Evolutionary conservation across 2,329 filamentous ascomycete genomes (phyloP), one percentile per base, ranked within the genome.

Genomic region (Davidsoniella australis): DNA sequence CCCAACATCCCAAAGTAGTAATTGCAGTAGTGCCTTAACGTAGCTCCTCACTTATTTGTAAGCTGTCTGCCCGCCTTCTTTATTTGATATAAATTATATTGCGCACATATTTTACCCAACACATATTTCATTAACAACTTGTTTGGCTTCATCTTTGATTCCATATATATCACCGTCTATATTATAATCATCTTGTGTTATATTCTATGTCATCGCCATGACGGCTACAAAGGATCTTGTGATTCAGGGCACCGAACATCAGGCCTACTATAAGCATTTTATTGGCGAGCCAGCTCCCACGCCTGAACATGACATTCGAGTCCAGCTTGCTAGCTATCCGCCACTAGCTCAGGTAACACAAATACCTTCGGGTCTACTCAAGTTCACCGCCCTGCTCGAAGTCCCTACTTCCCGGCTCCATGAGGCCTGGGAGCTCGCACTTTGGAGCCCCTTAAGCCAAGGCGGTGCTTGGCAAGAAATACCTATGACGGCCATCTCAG

Each of bases 341-440:
- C 76, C 85, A 1, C 64, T 94, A 47, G 85, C 80, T 2, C 83
- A 88, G 60, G 72, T 83, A 20, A 87, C 85, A 1, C 69, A 75
- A 45, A 59, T 84, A 17, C 62, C 67, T 23, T 59, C 61, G 17
- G 58, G 58, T 2, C 56, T 71, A 58, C 66, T 82, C 38, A 60
- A 62, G 1, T 80, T 95, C 56, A 79, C 74, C 0, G 79, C 82
- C 5, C 63, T 88, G 10, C 68, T 94, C 29, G 79, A 88, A 56
- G 75, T 80, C 40, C 74, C 75, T 39, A 63, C 61, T 18, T 67
- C 67, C 36, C 71, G 72, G 43, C 68, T 69, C 6, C 64, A 73
- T 14, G 67, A 76, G 53, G 58, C 69, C 17, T 91, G 84, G 80
- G 73, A 91, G 56, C 74, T 86, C 29, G 75, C 75, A 14, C 63